A percentile compares a stretch with the other conserved stretches of the same genome.
phyloP scores from a whole-genome alignment of 768 basidiomycete genomes.

The Daedaleopsis nitida region DNA sequence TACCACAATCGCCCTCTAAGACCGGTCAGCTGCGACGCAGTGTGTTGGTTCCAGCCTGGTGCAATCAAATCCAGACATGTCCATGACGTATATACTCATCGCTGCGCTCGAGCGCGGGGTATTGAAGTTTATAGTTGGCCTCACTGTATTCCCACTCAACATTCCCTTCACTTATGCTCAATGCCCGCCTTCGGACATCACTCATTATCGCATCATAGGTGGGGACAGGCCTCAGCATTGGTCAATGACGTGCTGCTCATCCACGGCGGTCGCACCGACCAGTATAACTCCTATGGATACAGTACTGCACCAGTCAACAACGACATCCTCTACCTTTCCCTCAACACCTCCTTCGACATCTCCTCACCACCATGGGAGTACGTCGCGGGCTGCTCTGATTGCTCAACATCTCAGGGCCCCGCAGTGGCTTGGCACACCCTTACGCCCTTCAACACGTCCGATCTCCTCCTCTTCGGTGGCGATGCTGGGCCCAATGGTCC shows the following conservation, averaged over 20 bases:
- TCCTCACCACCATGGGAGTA: slow-evolving; percentile 71
- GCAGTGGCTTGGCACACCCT: slow-evolving; percentile 80
- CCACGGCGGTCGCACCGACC: slow-evolving; percentile 82
- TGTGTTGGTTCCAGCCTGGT: background rate
- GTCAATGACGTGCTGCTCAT: slow-evolving; percentile 64
- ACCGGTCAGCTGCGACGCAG: background rate
- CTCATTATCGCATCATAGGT: slow-evolving; percentile 48
- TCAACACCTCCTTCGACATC: slow-evolving; percentile 58
- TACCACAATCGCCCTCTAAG: background rate
- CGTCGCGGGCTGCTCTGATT: slow-evolving; percentile 48
- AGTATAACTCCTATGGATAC: slow-evolving; percentile 66
- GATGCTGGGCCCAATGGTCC: slow-evolving; percentile 61
- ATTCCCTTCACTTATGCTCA: no score
- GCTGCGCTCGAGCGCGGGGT: background rate
- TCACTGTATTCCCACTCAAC: no score
- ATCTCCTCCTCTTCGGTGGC: slow-evolving; percentile 75
- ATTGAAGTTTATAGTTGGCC: background rate
- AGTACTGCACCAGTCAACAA: slow-evolving; percentile 70
- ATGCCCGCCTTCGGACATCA: background rate
- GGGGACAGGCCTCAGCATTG: slow-evolving; percentile 76
- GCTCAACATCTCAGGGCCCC: slow-evolving; percentile 53
- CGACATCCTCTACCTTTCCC: slow-evolving; percentile 70
- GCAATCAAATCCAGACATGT: background rate
- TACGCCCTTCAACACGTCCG: slow-evolving; percentile 58
- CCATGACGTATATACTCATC: background rate